These are phyloP conservation scores for Protomyces lactucae-debilis DNA, from an alignment of 1,139 yeast species.

Conservation along the genomic window DNA sequence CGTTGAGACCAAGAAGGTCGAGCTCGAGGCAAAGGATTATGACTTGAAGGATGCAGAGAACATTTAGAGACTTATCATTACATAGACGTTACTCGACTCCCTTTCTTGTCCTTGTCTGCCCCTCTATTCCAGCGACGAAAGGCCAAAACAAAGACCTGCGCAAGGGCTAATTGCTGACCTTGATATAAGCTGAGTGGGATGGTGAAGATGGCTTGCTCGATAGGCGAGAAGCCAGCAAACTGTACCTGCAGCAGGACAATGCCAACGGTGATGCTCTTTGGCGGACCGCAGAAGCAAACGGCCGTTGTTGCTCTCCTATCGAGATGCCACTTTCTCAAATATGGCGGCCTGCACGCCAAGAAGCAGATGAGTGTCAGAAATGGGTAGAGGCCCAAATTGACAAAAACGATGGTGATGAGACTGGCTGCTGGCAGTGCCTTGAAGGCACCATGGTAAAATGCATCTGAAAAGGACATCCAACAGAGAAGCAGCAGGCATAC, in stretches of 20 bases:
- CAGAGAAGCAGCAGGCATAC: constrained; percentile 72
- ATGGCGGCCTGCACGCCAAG: constrained; percentile 57
- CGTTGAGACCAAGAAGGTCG: constrained; percentile 23
- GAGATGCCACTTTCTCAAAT: constrained; percentile 57
- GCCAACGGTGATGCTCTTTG: constrained; percentile 88
- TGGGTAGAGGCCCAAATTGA: constrained; percentile 71
- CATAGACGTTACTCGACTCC: neutral
- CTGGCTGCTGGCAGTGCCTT: constrained; percentile 62
- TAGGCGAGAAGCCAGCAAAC: constrained; percentile 58
- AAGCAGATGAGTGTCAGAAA: constrained; percentile 65
- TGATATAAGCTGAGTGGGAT: constrained; percentile 82
- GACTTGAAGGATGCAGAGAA: constrained; percentile 19
- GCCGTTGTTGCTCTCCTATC: constrained; percentile 49
- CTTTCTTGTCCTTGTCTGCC: neutral
- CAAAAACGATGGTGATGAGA: constrained; percentile 69
- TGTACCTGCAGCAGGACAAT: constrained; percentile 76
- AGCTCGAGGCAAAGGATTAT: constrained; percentile 23
- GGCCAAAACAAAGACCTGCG: constrained; percentile 60
- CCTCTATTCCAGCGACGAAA: constrained; percentile 56
- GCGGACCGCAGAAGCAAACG: constrained; percentile 82
- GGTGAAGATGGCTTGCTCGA: constrained; percentile 59
- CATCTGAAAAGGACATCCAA: constrained; percentile 83
- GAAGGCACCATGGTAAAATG: constrained; percentile 77
- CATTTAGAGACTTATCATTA: neutral
- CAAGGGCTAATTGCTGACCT: constrained; percentile 77